Conservation (phyloP, 177 flowering plant species). For the Telopea speciosissima region DNA sequence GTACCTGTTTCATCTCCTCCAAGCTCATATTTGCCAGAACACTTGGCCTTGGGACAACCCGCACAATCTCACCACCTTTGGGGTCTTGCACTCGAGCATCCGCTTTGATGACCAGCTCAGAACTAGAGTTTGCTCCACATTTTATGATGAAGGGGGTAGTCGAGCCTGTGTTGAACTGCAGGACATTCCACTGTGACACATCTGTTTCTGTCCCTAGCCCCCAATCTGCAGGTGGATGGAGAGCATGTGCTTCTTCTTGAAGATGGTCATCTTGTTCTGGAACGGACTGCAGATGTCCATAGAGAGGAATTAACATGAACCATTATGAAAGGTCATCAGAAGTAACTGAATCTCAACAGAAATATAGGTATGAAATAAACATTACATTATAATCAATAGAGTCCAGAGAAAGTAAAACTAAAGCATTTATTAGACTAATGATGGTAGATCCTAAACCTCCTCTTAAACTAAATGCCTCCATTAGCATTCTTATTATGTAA, state of each 20-base stretch:
- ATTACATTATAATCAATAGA: background rate
- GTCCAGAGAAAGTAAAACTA: background rate
- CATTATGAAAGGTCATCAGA: background rate
- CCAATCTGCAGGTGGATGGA: constrained; percentile 33
- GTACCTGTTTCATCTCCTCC: constrained; percentile 84
- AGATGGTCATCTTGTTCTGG: constrained; percentile 64
- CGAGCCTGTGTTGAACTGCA: constrained; percentile 95
- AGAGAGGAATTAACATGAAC: background rate
- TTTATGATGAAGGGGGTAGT: constrained; percentile 87
- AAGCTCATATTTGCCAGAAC: constrained; percentile 69
- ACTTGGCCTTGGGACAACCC: constrained; percentile 86
- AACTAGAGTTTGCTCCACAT: constrained; percentile 91
- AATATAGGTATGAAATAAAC: background rate
- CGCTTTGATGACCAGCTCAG: constrained; percentile 90
- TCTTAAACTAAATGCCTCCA: background rate
- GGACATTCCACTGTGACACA: constrained; percentile 93
- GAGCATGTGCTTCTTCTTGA: constrained; percentile 30
- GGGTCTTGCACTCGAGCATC: constrained; percentile 86
- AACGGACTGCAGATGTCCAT: constrained; percentile 43
- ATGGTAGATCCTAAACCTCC: background rate
- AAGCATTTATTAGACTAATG: background rate
- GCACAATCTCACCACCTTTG: constrained; percentile 83
- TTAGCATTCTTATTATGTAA: too few relatives aligned
- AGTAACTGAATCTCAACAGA: background rate
- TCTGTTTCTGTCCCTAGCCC: constrained; percentile 50